Evolutionary conservation across 352 stramenopile species (phyloP).

Genomic region (Globisporangium lucens): DNA sequence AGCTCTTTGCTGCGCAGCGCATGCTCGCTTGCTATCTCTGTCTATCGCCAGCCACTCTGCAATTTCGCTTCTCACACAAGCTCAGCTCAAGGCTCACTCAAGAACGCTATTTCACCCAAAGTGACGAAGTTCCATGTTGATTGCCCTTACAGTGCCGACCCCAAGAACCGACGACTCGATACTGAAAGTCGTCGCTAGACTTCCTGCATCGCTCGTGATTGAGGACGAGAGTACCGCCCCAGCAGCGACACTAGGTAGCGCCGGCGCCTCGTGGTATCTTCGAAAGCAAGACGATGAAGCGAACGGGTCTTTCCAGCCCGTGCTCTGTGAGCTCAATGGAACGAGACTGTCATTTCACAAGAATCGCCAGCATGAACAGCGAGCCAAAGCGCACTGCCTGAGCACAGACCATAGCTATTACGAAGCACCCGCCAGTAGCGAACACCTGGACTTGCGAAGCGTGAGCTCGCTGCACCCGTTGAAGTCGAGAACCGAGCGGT

Average conservation of each 20-base stretch:
- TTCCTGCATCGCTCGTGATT: background rate
- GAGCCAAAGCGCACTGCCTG: background rate
- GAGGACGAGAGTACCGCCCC: background rate
- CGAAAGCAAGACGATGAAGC: background rate
- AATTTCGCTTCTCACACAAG: background rate
- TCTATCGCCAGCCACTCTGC: background rate
- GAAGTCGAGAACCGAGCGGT: background rate
- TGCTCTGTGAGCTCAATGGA: background rate
- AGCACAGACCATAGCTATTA: background rate
- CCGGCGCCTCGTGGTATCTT: background rate
- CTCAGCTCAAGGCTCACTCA: background rate
- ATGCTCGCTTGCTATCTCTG: background rate
- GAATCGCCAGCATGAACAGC: background rate
- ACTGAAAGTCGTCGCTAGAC: background rate
- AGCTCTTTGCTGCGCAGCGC: background rate
- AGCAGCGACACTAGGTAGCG: background rate
- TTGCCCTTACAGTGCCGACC: background rate
- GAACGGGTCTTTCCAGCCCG: background rate
- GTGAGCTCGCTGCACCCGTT: background rate
- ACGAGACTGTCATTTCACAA: background rate
- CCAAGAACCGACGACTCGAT: background rate
- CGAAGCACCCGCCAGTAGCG: background rate
- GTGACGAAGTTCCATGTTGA: background rate
- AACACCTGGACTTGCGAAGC: background rate
- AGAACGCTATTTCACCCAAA: background rate